These are phyloP conservation scores for Colletotrichum costaricense DNA, from an alignment of 2,329 filamentous ascomycete species.

Conservation along the genomic window DNA sequence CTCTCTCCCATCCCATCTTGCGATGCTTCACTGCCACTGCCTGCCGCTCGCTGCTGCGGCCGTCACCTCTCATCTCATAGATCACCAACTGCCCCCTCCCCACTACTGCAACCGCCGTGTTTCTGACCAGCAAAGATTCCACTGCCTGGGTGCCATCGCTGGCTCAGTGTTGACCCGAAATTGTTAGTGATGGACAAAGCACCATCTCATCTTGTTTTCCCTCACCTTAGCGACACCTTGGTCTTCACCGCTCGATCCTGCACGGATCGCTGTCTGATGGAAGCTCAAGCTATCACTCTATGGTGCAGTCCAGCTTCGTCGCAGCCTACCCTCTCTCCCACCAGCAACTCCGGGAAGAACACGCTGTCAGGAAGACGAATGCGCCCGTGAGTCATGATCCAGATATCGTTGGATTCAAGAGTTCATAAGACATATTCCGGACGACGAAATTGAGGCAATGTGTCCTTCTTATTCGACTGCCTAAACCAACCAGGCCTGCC, in stretches of 20 bases:
- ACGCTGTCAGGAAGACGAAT: background rate
- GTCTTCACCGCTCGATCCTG: conserved; percentile 18
- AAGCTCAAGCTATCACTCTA: background rate
- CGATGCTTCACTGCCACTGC: too few relatives aligned
- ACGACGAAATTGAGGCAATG: background rate
- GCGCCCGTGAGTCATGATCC: background rate
- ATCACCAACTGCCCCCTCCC: background rate
- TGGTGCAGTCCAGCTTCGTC: background rate
- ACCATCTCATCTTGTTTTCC: background rate
- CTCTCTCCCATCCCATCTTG: background rate
- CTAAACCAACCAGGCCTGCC: conserved; percentile 1
- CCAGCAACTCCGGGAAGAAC: background rate
- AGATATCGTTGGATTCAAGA: background rate
- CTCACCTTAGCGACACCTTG: conserved; percentile 3
- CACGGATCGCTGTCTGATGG: conserved; percentile 1
- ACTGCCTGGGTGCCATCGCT: background rate
- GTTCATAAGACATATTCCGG: background rate
- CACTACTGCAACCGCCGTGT: background rate
- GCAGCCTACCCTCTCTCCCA: background rate
- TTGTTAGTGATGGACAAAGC: background rate
- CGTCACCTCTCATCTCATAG: background rate
- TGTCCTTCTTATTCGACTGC: background rate
- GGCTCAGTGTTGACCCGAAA: conserved; percentile 5
- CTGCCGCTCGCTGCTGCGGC: background rate
- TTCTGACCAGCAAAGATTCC: background rate